A percentile compares a stretch with the other conserved stretches of the same genome.
phyloP scores from a whole-genome alignment of 495 filamentous ascomycete genomes.

The Aspergillus indologenus region DNA sequence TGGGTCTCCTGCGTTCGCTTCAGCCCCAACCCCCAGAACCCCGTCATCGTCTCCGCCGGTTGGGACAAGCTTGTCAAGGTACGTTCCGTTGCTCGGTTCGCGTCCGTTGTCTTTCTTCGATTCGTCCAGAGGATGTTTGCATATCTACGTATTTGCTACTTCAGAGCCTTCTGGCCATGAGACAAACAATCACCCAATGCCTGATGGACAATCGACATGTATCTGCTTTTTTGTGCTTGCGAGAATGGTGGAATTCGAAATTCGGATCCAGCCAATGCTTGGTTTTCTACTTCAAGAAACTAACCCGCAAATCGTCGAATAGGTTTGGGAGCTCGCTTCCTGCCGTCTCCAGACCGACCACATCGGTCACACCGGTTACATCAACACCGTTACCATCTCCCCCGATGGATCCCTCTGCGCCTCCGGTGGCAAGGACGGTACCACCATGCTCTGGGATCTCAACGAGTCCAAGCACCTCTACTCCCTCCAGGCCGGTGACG shows the following conservation, averaged over 20 bases:
- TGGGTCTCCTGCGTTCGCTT: slow-evolving; percentile 99
- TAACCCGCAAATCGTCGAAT: not conserved
- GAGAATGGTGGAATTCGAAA: not conserved
- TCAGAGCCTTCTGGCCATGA: slow-evolving; percentile 98
- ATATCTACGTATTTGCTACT: slow-evolving; percentile 99
- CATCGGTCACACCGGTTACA: slow-evolving; percentile 99
- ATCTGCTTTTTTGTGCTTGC: slow-evolving; percentile 22
- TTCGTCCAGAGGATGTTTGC: slow-evolving; percentile 81
- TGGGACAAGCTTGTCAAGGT: slow-evolving; percentile 99
- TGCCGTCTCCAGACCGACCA: slow-evolving; percentile 99
- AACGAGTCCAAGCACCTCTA: slow-evolving; percentile 99
- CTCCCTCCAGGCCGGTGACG: slow-evolving; percentile 97
- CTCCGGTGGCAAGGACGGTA: slow-evolving; percentile 98
- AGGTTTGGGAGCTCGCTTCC: slow-evolving; percentile 99
- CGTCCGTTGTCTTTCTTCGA: slow-evolving; percentile 9
- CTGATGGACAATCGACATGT: slow-evolving; percentile 62
- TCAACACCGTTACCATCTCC: slow-evolving; percentile 99
- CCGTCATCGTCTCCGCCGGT: slow-evolving; percentile 96
- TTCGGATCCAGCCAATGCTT: not conserved
- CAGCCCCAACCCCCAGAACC: slow-evolving; percentile 99
- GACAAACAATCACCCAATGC: slow-evolving; percentile 86
- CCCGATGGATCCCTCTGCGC: slow-evolving; percentile 99
- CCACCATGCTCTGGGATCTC: slow-evolving; percentile 99
- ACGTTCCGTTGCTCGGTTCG: slow-evolving; percentile 39
- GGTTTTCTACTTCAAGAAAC: not conserved